Base-by-base conservation (phyloP, 805 yeast genomes). In the Yamadazyma kitorensis region DNA sequence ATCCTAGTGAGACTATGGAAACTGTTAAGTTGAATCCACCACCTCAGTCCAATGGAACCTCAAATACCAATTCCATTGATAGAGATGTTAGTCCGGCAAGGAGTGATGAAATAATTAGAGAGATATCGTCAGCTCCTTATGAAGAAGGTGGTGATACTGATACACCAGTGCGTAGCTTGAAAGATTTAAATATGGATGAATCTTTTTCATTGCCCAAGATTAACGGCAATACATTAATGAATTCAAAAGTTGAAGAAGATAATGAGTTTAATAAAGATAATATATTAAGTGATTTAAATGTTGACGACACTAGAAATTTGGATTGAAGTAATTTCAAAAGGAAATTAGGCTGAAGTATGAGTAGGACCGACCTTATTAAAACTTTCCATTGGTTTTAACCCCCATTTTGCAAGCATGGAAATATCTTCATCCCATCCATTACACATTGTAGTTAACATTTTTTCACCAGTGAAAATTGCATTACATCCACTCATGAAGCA, bases 361-460 rank as follows among this genome's bases (percentile, higher is more conserved):
- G n/a, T n/a, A n/a, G n/a, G 10, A 19, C 10, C 22, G 7, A 8
- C 27, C 7, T 24, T 24, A 27, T n/a, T 12, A 24, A 31, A 31
- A 40, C 74, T 64, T 48, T 69, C 59, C 80, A 76, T 73, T 29
- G 80, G 80, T 44, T 55, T 58, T 47, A 79, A 45, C 0, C 93
- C 93, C 89, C 89, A 84, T 47, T 71, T 76, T 5, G 58, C 52
- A 19, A 84, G 60, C 86, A 84, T 76, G 6, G 57, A 70, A 38
- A 71, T 81, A 52, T 84, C 93, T 48, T 82, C 89, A 29, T 83
- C 86, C 89, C 91, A 84, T 5, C 87, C 88, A 45, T 76, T 80
- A 53, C 91, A 83, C 78, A 79, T 76, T 4, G 93, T 85, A 2
- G 93, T 84, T 37, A 84, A 61, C 91, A 84, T 84, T 45, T 72